A percentile compares a stretch with the other conserved stretches of the same genome.
Conservation (phyloP, 2,329 filamentous ascomycete genomes). For the Alternaria burnsii region DNA sequence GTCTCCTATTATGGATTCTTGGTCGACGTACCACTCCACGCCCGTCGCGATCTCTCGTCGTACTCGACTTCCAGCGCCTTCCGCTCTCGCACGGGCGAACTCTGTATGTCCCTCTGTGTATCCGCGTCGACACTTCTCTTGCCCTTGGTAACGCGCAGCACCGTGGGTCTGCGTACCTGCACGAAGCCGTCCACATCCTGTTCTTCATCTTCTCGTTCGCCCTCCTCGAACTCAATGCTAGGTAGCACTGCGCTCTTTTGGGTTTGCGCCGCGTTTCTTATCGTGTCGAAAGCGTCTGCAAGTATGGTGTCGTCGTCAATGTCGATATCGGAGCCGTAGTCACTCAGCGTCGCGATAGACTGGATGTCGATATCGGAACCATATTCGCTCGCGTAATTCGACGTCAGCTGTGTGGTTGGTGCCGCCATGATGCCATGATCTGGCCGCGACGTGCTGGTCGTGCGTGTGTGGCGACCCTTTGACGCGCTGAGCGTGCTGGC, state of each 20-base stretch:
- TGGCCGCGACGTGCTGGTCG: slow-evolving; percentile 6
- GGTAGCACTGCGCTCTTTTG: slow-evolving; percentile 23
- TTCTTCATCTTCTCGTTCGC: slow-evolving; percentile 30
- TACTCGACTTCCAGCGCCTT: slow-evolving; percentile 55
- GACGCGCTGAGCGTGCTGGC: slow-evolving; percentile 22
- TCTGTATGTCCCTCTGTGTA: slow-evolving; percentile 18
- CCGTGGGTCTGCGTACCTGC: slow-evolving; percentile 45
- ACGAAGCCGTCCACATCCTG: slow-evolving; percentile 56
- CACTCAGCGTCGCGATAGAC: slow-evolving; percentile 54
- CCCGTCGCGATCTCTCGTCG: slow-evolving; percentile 48
- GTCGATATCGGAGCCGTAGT: slow-evolving; percentile 72
- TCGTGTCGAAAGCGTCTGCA: slow-evolving; percentile 24
- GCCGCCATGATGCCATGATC: slow-evolving; percentile 41
- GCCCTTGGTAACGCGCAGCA: slow-evolving; percentile 29
- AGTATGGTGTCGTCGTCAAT: slow-evolving; percentile 64
- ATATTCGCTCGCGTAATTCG: slow-evolving; percentile 63
- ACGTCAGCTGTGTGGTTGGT: slow-evolving; percentile 17
- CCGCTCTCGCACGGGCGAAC: slow-evolving; percentile 30
- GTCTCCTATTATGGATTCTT: not conserved
- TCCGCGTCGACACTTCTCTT: slow-evolving; percentile 5
- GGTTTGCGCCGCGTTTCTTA: slow-evolving; percentile 2
- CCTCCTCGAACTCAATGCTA: slow-evolving; percentile 35
- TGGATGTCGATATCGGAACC: slow-evolving; percentile 68
- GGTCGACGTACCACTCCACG: slow-evolving; percentile 43
- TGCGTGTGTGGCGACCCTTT: slow-evolving; percentile 15